Conservation (phyloP, 2,329 filamentous ascomycete species). For the Trichoderma cornu-damae region DNA sequence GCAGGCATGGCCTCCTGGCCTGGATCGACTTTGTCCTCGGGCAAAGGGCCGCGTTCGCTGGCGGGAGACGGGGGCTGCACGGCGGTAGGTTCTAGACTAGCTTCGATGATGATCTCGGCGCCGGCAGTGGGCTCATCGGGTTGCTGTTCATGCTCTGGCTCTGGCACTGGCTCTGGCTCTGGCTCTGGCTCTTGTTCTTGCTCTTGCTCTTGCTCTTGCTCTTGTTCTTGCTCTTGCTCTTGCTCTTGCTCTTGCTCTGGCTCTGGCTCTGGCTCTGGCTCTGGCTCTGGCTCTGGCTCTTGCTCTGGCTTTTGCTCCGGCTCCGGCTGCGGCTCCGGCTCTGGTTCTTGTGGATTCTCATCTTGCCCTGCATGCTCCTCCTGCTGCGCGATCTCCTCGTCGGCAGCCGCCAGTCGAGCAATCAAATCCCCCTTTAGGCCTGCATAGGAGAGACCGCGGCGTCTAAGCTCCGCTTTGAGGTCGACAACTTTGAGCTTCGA, state of each 20-base stretch:
- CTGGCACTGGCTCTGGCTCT: background rate
- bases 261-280: background rate
- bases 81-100: background rate
- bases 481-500: conserved; percentile 65
- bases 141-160: background rate
- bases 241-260: background rate
- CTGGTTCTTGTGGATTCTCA: conserved; percentile 4
- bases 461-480: conserved; percentile 69
- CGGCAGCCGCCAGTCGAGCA: conserved; percentile 50
- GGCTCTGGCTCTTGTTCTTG: background rate
- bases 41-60: conserved; percentile 1
- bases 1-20: conserved; percentile 18
- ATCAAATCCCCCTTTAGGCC: conserved; percentile 70
- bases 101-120: background rate
- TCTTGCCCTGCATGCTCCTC: background rate
- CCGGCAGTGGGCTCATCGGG: background rate
- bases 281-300: background rate
- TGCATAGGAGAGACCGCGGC: conserved; percentile 60
- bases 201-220: background rate
- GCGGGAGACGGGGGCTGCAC: background rate
- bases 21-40: conserved; percentile 16
- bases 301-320: no score
- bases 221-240: background rate
- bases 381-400: conserved; percentile 18
- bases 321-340: background rate